Percentiles rank a stretch among this genome's conserved stretches.
Conservation (phyloP, 164 flowering plant species). For the Warburgia ugandensis region DNA sequence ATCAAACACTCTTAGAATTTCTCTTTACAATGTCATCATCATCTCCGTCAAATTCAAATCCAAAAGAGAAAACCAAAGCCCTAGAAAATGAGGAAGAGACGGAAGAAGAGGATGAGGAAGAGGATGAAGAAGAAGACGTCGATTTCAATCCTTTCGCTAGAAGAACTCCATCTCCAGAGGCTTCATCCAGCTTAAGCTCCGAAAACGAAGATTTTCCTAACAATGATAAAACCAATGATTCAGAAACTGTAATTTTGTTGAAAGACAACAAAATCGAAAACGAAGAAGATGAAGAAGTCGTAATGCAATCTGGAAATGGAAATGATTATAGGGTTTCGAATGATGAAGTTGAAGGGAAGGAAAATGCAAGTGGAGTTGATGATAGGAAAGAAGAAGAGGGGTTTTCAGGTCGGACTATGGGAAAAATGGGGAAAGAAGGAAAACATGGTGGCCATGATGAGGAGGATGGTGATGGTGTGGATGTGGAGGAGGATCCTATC, state of each 20-base stretch:
- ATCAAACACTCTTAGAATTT: too few species aligned
- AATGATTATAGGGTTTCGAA: too few species aligned
- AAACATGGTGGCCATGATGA: conserved; percentile 5
- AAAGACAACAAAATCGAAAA: neutral
- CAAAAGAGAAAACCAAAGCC: too few species aligned
- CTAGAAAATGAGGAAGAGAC: neutral
- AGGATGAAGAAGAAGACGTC: conserved; percentile 48
- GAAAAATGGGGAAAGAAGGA: conserved; percentile 13
- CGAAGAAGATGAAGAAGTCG: conserved; percentile 4
- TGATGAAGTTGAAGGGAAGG: too few species aligned
- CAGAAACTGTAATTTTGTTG: too few species aligned
- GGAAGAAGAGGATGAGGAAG: conserved; percentile 20
- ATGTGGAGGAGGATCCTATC: conserved; percentile 74
- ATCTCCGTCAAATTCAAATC: too few species aligned
- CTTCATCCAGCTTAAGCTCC: conserved; percentile 91
- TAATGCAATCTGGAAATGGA: neutral
- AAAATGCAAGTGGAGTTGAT: too few species aligned
- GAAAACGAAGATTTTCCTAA: conserved; percentile 59
- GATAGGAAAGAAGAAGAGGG: conserved; percentile 20
- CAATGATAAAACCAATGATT: too few species aligned
- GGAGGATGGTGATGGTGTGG: conserved; percentile 17
- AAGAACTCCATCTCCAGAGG: conserved; percentile 57
- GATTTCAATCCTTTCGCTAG: conserved; percentile 72
- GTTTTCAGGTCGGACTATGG: conserved; percentile 14
- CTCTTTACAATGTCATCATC: neutral